Evolutionary conservation across 2,329 filamentous ascomycete species (phyloP).

Genomic region (Xylariaceae sp.): DNA sequence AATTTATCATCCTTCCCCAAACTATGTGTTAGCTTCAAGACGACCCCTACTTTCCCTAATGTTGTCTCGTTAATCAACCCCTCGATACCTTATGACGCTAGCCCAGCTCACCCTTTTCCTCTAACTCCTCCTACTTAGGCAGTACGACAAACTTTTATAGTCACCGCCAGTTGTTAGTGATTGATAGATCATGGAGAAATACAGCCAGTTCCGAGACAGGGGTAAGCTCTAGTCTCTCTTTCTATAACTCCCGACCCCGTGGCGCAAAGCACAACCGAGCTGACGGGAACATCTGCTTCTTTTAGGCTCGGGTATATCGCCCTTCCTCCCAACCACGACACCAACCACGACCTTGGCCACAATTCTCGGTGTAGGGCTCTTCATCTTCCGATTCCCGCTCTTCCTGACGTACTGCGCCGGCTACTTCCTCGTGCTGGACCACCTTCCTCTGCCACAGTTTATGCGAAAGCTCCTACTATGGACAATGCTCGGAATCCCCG

Average conservation of each 20-base stretch:
- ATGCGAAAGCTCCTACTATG: slow-evolving; percentile 86
- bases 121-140: not conserved
- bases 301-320: slow-evolving; percentile 90
- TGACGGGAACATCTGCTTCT: not conserved
- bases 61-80: slow-evolving; percentile 12
- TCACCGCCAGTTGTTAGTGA: not conserved
- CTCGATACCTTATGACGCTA: not conserved
- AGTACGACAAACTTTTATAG: not conserved
- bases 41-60: not conserved
- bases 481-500: slow-evolving; percentile 85
- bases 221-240: slow-evolving; percentile 56
- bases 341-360: slow-evolving; percentile 68
- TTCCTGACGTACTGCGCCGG: slow-evolving; percentile 70
- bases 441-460: slow-evolving; percentile 70
- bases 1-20: not conserved
- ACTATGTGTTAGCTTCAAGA: no score
- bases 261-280: slow-evolving; percentile 8
- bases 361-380: slow-evolving; percentile 73
- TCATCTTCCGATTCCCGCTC: slow-evolving; percentile 80
- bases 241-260: not conserved
- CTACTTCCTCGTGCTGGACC: slow-evolving; percentile 85
- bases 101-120: not conserved
- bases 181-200: slow-evolving; percentile 79
- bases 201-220: slow-evolving; percentile 89
- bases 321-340: slow-evolving; percentile 84